phyloP scores from a whole-genome alignment of 352 stramenopile genomes.

The Pilasporangium apinafurcum region DNA sequence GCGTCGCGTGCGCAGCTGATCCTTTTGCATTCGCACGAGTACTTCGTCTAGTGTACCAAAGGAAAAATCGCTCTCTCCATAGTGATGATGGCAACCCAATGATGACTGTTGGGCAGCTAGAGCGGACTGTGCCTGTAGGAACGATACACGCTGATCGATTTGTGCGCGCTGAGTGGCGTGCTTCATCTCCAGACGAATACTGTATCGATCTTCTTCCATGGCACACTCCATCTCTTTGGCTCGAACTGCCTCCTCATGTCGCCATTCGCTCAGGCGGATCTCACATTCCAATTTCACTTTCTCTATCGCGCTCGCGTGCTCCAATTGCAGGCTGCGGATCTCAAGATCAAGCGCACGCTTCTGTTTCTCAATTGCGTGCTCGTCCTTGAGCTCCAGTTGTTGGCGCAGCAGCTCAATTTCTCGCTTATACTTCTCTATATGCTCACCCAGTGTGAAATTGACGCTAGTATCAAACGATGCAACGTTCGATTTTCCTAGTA shows the following conservation, averaged over 20 bases:
- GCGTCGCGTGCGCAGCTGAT: constrained; percentile 50
- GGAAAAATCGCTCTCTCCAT: constrained; percentile 27
- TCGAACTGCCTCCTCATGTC: constrained; percentile 43
- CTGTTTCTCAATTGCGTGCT: constrained; percentile 47
- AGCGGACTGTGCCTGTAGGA: constrained; percentile 27
- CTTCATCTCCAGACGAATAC: constrained; percentile 54
- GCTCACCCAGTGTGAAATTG: constrained; percentile 13
- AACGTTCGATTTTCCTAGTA: neutral
- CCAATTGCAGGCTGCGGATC: constrained; percentile 34
- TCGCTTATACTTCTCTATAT: constrained; percentile 59
- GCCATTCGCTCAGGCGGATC: constrained; percentile 38
- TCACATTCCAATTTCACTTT: constrained; percentile 43
- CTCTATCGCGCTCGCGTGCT: constrained; percentile 37
- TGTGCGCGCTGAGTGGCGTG: constrained; percentile 48
- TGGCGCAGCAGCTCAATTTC: constrained; percentile 61
- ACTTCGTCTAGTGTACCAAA: constrained; percentile 54
- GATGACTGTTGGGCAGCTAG: neutral
- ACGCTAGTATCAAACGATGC: neutral
- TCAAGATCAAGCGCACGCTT: constrained; percentile 41
- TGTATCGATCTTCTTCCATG: constrained; percentile 64
- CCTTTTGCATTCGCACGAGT: constrained; percentile 54
- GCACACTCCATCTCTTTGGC: constrained; percentile 42
- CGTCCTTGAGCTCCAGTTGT: constrained; percentile 36
- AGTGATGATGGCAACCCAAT: neutral
- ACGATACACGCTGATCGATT: constrained; percentile 56